A percentile compares a stretch with the other conserved stretches of the same genome.
These are phyloP conservation scores for Suhomyces terraborum DNA, from an alignment of 1,139 yeast species.

Conservation along the genomic window DNA sequence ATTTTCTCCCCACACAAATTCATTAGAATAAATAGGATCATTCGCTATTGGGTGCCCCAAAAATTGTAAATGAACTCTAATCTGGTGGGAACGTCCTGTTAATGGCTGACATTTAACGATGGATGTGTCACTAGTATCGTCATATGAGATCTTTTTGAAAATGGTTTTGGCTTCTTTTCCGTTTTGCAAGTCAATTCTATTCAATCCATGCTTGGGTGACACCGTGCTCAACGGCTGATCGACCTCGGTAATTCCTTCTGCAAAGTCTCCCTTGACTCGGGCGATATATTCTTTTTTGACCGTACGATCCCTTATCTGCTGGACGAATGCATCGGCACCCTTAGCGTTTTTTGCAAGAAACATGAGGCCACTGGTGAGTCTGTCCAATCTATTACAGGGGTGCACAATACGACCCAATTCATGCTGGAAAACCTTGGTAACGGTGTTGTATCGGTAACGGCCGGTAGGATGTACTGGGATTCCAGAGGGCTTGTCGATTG, in stretches of 20 bases:
- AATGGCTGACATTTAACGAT: conserved; percentile 81
- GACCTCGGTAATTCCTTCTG: conserved; percentile 41
- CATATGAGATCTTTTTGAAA: conserved; percentile 61
- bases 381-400: conserved; percentile 89
- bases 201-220: conserved; percentile 78
- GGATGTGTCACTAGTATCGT: conserved; percentile 57
- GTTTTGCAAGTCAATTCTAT: conserved; percentile 58
- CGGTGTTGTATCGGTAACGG: conserved; percentile 80
- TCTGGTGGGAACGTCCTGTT: conserved; percentile 95
- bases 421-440: conserved; percentile 77
- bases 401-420: conserved; percentile 67
- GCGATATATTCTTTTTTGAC: conserved; percentile 87
- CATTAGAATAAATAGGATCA: conserved; percentile 80
- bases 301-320: conserved; percentile 71
- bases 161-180: conserved; percentile 68
- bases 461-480: conserved; percentile 98
- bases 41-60: conserved; percentile 91
- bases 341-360: conserved; percentile 81
- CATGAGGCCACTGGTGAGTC: conserved; percentile 94
- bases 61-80: conserved; percentile 86
- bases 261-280: conserved; percentile 78
- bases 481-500: conserved; percentile 92
- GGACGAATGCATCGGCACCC: conserved; percentile 78
- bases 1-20: conserved; percentile 67
- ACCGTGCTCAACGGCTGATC: conserved; percentile 71